phyloP scores from a whole-genome alignment of 192 early-diverging fungal species.

The Coemansia sp. region DNA sequence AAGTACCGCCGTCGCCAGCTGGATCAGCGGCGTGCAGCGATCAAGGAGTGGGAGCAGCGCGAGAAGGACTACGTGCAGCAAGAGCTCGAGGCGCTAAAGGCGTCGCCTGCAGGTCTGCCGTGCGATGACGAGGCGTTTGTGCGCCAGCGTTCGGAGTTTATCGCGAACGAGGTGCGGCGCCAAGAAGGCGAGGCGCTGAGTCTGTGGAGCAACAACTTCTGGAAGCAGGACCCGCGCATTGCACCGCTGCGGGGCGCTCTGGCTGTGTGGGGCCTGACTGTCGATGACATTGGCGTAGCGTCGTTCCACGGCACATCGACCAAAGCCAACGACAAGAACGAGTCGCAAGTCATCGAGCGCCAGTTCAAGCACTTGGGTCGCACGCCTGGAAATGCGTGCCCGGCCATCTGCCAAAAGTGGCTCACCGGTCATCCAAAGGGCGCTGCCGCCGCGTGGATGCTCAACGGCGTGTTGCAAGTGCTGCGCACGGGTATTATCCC shows the following conservation, averaged over 20 bases:
- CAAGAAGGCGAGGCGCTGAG: conserved; percentile 77
- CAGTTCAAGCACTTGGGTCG: conserved; percentile 33
- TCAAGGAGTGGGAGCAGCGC: conserved; percentile 32
- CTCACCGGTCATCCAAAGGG: conserved; percentile 70
- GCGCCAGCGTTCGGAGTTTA: conserved; percentile 37
- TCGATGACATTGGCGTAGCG: conserved; percentile 26
- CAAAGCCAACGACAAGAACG: conserved; percentile 36
- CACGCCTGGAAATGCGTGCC: conserved; percentile 30
- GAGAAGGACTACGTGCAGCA: conserved; percentile 26
- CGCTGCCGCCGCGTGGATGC: conserved; percentile 91
- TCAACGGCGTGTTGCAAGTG: conserved; percentile 49
- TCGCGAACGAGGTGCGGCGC: conserved; percentile 65
- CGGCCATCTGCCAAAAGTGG: conserved; percentile 36
- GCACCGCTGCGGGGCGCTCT: conserved; percentile 85
- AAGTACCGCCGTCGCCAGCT: conserved; percentile 84
- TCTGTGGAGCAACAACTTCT: conserved; percentile 85
- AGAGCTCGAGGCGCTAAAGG: conserved; percentile 32
- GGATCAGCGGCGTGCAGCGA: conserved; percentile 38
- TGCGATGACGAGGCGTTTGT: conserved; percentile 52
- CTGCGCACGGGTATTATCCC: conserved; percentile 84
- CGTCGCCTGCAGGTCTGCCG: conserved; percentile 22
- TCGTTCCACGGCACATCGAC: conserved; percentile 7
- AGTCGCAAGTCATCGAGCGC: conserved; percentile 29
- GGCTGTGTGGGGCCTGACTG: conserved; percentile 50
- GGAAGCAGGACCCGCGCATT: conserved; percentile 71